A percentile compares a stretch with the other conserved stretches of the same genome.
These are phyloP conservation scores for Euphorbia schlechtendalii DNA, from an alignment of 441 rosid genomes.

Conservation along the genomic window DNA sequence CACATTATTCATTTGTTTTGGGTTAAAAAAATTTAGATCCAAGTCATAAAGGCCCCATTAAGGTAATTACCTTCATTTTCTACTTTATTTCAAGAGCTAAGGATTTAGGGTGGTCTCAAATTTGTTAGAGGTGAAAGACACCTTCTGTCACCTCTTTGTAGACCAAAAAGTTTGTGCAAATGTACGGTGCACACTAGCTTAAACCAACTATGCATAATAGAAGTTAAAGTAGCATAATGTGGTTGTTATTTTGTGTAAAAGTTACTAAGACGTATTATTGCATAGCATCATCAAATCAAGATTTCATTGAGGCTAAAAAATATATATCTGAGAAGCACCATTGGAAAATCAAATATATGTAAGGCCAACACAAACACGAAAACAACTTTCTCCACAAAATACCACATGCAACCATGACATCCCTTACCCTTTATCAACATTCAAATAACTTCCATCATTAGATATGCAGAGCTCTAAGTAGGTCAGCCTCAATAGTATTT, in stretches of 20 bases:
- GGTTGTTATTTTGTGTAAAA: neutral
- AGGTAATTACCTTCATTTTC: neutral
- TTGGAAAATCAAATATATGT: neutral
- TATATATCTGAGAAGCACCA: neutral
- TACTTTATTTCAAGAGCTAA: neutral
- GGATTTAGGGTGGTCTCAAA: neutral
- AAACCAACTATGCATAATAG: neutral
- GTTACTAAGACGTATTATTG: neutral
- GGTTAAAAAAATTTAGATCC: neutral
- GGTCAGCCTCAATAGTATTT: neutral
- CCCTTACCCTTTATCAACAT: slow-evolving; percentile 1
- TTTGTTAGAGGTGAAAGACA: neutral
- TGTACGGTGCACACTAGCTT: neutral
- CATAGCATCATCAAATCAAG: neutral
- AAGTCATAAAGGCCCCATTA: neutral
- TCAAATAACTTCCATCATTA: neutral
- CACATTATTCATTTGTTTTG: neutral
- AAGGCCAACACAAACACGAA: neutral
- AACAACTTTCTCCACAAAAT: neutral
- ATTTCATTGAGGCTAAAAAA: neutral
- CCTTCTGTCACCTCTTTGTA: neutral
- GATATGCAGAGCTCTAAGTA: slow-evolving; percentile 2
- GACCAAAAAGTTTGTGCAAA: neutral
- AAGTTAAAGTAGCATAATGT: neutral
- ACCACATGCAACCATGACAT: neutral